Evolutionary conservation across 2,329 filamentous ascomycete species (phyloP).

Genomic region (Claviceps paspali): DNA sequence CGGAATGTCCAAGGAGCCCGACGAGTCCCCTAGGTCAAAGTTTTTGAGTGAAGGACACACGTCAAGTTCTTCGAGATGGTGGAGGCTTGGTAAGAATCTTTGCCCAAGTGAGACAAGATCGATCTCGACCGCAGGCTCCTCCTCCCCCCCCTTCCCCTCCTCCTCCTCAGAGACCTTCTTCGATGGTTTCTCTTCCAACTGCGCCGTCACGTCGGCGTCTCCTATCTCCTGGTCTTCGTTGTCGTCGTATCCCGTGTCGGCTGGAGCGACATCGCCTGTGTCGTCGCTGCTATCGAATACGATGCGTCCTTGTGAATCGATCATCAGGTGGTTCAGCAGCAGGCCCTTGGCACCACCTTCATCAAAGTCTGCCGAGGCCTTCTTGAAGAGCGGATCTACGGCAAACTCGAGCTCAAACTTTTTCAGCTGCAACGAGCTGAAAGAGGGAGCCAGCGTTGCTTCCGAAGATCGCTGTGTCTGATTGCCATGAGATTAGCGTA

Average conservation of each 20-base stretch:
- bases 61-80: constrained; percentile 66
- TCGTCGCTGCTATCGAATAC: constrained; percentile 98
- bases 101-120: constrained; percentile 60
- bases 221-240: constrained; percentile 22
- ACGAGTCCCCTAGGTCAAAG: constrained; percentile 79
- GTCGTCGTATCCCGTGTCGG: constrained; percentile 21
- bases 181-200: constrained; percentile 28
- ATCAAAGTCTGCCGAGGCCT: constrained; percentile 94
- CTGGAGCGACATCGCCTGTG: constrained; percentile 32
- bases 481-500: background rate
- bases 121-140: constrained; percentile 49
- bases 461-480: constrained; percentile 67
- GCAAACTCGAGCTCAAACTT: constrained; percentile 96
- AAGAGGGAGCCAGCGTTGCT: constrained; percentile 80
- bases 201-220: constrained; percentile 15
- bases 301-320: constrained; percentile 80
- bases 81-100: constrained; percentile 75
- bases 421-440: constrained; percentile 78
- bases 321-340: constrained; percentile 89
- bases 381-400: constrained; percentile 97
- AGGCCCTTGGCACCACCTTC: constrained; percentile 94
- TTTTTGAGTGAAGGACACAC: constrained; percentile 90
- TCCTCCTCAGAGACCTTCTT: constrained; percentile 18
- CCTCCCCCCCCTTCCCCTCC: constrained; percentile 23
- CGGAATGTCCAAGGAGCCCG: constrained; percentile 74